These are phyloP conservation scores for Trichomonascaceae sp. DNA, from an alignment of 1,139 yeast species.

Conservation along the genomic window DNA sequence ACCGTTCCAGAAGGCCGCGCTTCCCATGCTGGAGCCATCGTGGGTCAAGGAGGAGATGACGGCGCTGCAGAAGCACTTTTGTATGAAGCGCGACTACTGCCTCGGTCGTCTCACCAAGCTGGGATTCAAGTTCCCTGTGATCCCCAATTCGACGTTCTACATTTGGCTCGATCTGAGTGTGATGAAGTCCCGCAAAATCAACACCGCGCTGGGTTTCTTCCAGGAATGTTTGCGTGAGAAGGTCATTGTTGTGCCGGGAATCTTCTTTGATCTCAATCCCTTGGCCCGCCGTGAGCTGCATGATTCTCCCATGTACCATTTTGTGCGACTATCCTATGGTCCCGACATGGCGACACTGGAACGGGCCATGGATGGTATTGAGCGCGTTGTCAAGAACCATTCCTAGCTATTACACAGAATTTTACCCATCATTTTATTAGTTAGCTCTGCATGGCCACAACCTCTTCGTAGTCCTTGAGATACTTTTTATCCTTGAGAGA, in stretches of 20 bases:
- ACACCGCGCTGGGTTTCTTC: slow-evolving; percentile 53
- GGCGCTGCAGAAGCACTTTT: slow-evolving; percentile 49
- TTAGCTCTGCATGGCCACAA: not conserved
- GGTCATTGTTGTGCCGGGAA: slow-evolving; percentile 56
- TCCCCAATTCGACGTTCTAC: slow-evolving; percentile 53
- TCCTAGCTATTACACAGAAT: not conserved
- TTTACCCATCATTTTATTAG: too few relatives aligned
- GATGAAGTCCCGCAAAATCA: slow-evolving; percentile 46
- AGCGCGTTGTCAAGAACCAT: slow-evolving; percentile 31
- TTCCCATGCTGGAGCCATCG: slow-evolving; percentile 42
- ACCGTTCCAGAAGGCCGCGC: slow-evolving; percentile 53
- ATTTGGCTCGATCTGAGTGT: slow-evolving; percentile 50
- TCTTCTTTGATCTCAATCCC: slow-evolving; percentile 54
- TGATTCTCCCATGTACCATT: slow-evolving; percentile 54
- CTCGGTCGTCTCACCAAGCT: slow-evolving; percentile 37
- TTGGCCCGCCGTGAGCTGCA: slow-evolving; percentile 47
- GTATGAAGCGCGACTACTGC: slow-evolving; percentile 49
- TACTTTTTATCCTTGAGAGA: not conserved
- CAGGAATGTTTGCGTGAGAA: slow-evolving; percentile 55
- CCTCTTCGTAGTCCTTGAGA: not conserved
- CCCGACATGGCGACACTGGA: slow-evolving; percentile 44
- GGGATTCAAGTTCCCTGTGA: slow-evolving; percentile 44
- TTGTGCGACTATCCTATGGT: slow-evolving; percentile 51
- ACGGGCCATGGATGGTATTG: slow-evolving; percentile 57
- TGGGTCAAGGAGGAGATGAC: slow-evolving; percentile 43